Percentiles rank a stretch among this genome's conserved stretches.
Conservation (phyloP, 1,284 basidiomycete genomes). For the Melampsora americana region DNA sequence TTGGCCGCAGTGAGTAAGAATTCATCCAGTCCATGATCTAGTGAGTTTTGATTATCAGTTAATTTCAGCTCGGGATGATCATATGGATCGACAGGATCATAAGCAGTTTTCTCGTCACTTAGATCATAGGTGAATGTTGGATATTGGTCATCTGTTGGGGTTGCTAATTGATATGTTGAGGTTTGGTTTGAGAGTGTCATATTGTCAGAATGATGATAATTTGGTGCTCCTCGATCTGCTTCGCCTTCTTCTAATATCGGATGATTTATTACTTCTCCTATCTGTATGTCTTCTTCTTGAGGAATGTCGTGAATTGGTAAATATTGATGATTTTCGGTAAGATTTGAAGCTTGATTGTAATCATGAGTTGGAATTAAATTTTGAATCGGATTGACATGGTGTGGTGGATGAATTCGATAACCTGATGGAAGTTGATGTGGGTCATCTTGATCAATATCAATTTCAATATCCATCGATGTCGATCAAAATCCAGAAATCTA, state of each 20-base stretch:
- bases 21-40: constrained; percentile 8
- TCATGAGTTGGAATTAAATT: neutral
- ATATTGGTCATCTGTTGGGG: no score
- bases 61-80: neutral
- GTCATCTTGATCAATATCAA: constrained; percentile 12
- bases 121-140: no score
- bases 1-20: constrained; percentile 44
- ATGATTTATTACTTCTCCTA: neutral
- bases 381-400: no score
- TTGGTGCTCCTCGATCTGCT: no score
- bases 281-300: neutral
- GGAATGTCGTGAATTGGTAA: neutral
- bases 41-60: neutral
- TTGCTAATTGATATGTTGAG: no score
- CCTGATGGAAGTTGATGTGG: neutral
- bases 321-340: constrained; percentile 6
- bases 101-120: no score
- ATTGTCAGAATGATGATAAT: no score
- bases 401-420: constrained; percentile 1
- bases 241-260: no score
- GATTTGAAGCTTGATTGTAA: constrained; percentile 5
- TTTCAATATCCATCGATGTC: constrained; percentile 4
- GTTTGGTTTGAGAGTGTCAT: no score
- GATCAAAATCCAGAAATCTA: no score
- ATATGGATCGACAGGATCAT: no score